Evolutionary conservation across 148 eudicot genomes (phyloP).

Genomic region (Fallopia convolvulus): DNA sequence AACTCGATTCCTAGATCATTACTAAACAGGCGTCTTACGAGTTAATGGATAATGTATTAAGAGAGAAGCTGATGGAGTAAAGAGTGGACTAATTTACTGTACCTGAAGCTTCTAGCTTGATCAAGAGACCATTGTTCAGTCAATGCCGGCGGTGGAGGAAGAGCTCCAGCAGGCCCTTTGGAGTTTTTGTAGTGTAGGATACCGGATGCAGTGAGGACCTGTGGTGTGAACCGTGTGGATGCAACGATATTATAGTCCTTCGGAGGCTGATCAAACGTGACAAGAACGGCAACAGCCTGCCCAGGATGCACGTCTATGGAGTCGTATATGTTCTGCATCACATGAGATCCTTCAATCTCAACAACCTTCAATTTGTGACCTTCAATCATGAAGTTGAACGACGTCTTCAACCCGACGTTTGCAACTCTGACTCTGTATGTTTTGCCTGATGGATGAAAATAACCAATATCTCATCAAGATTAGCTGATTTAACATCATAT

Average conservation of each 20-base stretch:
- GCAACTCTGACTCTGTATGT: slow-evolving; percentile 85
- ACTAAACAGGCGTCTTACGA: neutral
- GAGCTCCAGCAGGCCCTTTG: slow-evolving; percentile 40
- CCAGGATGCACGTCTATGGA: slow-evolving; percentile 87
- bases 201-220: slow-evolving; percentile 34
- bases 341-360: slow-evolving; percentile 91
- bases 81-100: neutral
- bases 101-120: slow-evolving; percentile 92
- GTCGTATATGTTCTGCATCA: slow-evolving; percentile 53
- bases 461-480: neutral
- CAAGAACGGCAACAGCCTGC: slow-evolving; percentile 70
- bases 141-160: slow-evolving; percentile 51
- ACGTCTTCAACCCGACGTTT: slow-evolving; percentile 64
- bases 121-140: slow-evolving; percentile 59
- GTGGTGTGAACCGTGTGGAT: slow-evolving; percentile 55
- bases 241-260: slow-evolving; percentile 82
- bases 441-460: slow-evolving; percentile 41
- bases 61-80: too few species aligned
- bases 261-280: slow-evolving; percentile 68
- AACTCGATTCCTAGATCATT: neutral
- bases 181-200: slow-evolving; percentile 69
- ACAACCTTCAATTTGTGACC: slow-evolving; percentile 74
- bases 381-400: slow-evolving; percentile 82
- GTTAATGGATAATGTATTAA: neutral
- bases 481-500: too few species aligned